Evolutionary conservation across 2,329 filamentous ascomycete species (phyloP).

Genomic region (Purpureocillium takamizusanense): DNA sequence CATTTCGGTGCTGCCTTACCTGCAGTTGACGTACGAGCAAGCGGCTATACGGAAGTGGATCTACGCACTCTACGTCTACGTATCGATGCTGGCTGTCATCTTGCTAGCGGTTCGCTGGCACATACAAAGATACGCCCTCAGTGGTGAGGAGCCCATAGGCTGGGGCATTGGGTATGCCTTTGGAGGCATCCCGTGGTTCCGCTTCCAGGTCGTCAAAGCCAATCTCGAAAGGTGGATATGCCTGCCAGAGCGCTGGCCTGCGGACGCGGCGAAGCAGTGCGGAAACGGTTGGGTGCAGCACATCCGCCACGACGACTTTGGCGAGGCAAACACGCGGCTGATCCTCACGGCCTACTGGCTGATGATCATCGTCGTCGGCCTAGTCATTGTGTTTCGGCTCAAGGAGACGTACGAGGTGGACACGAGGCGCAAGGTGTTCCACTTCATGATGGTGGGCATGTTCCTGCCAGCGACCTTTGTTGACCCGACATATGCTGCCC

Average conservation of each 20-base stretch:
- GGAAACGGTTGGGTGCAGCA: slow-evolving; percentile 53
- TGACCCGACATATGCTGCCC: slow-evolving; percentile 73
- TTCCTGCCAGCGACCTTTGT: slow-evolving; percentile 79
- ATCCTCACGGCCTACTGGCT: slow-evolving; percentile 67
- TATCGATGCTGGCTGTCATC: slow-evolving; percentile 55
- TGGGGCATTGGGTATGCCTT: slow-evolving; percentile 90
- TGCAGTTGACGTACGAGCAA: slow-evolving; percentile 71
- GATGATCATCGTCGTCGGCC: slow-evolving; percentile 57
- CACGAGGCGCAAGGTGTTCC: slow-evolving; percentile 92
- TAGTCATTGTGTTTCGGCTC: slow-evolving; percentile 66
- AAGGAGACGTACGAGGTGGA: slow-evolving; percentile 81
- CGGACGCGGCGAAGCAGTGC: slow-evolving; percentile 26
- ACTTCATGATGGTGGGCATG: slow-evolving; percentile 97
- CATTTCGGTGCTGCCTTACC: slow-evolving; percentile 59
- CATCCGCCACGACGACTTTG: slow-evolving; percentile 55
- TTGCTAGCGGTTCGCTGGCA: slow-evolving; percentile 63
- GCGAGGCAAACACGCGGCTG: slow-evolving; percentile 75
- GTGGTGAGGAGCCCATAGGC: slow-evolving; percentile 71
- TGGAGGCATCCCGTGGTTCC: slow-evolving; percentile 64
- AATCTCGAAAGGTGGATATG: slow-evolving; percentile 69
- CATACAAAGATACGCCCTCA: slow-evolving; percentile 57
- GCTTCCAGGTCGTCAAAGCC: slow-evolving; percentile 59
- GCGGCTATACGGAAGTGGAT: slow-evolving; percentile 70
- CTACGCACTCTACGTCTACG: slow-evolving; percentile 74
- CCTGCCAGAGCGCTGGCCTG: slow-evolving; percentile 43